A percentile compares a stretch with the other conserved stretches of the same genome.
These are phyloP conservation scores for Paecilomyces niveus DNA, from an alignment of 2,329 filamentous ascomycete species.

Conservation along the genomic window DNA sequence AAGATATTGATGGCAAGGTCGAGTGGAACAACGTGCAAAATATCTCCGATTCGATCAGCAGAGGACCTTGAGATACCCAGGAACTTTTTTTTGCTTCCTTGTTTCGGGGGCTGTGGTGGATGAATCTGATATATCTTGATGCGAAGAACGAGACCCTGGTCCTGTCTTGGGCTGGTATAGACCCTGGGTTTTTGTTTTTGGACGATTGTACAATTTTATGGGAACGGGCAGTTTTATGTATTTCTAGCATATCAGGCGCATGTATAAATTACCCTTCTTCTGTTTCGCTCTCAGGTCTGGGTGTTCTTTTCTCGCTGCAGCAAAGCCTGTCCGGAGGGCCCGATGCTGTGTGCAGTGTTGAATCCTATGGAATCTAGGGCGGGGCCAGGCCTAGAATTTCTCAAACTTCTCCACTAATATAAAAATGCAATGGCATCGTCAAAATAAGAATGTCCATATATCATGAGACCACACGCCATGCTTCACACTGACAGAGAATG, in stretches of 20 bases:
- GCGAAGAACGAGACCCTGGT: not conserved
- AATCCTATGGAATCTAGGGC: too few relatives aligned
- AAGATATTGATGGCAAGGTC: constrained; percentile 49
- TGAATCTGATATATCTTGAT: not conserved
- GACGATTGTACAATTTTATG: not conserved
- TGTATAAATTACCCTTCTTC: constrained; percentile 10
- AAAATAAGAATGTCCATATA: not conserved
- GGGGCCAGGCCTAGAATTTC: too few relatives aligned
- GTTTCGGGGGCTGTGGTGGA: constrained; percentile 2
- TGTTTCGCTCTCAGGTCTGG: not conserved
- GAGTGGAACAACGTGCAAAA: constrained; percentile 41
- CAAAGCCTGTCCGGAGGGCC: not conserved
- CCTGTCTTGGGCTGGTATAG: not conserved
- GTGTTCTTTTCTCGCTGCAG: not conserved
- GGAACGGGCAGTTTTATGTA: not conserved
- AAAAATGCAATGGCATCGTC: too few relatives aligned
- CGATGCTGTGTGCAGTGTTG: too few relatives aligned
- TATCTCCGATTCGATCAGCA: constrained; percentile 18
- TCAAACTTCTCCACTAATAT: too few relatives aligned
- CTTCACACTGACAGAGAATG: not conserved
- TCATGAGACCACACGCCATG: not conserved
- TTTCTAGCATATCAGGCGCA: constrained; percentile 25
- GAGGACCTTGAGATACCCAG: not conserved
- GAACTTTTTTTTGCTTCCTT: not conserved
- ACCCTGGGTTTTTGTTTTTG: not conserved